These are phyloP conservation scores for Starmerella roubikii DNA, from an alignment of 805 yeast genomes.

Conservation along the genomic window DNA sequence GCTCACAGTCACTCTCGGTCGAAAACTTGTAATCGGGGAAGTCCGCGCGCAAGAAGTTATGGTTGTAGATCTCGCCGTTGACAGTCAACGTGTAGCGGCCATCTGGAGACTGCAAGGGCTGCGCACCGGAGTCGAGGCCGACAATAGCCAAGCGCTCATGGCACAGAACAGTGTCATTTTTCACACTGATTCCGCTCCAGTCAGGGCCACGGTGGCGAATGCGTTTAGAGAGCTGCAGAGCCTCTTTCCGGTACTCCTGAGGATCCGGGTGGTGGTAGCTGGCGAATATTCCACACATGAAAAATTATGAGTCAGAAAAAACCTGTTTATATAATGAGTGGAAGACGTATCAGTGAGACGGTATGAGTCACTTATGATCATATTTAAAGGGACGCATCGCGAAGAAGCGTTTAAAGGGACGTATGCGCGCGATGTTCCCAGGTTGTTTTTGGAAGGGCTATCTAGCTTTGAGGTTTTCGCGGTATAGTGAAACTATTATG, in stretches of 20 bases:
- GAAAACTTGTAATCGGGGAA: conserved; percentile 61
- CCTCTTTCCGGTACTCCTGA: conserved; percentile 69
- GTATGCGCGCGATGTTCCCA: too few species aligned
- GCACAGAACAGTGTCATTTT: conserved; percentile 68
- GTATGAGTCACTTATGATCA: too few species aligned
- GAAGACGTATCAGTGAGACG: too few species aligned
- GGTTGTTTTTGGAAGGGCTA: too few species aligned
- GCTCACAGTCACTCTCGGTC: conserved; percentile 92
- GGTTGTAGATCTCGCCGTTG: conserved; percentile 98
- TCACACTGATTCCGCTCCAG: conserved; percentile 80
- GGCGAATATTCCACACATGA: conserved; percentile 98
- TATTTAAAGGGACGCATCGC: too few species aligned
- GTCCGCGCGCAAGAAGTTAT: conserved; percentile 71
- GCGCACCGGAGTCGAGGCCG: conserved; percentile 96
- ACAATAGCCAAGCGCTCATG: conserved; percentile 97
- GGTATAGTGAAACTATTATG: too few species aligned
- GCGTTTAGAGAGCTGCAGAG: conserved; percentile 76
- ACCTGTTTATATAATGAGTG: too few species aligned
- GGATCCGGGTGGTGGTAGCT: conserved; percentile 73
- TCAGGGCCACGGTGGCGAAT: conserved; percentile 99
- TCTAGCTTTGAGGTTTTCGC: too few species aligned
- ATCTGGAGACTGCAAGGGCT: conserved; percentile 78
- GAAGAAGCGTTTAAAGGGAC: too few species aligned
- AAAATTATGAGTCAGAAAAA: too few species aligned
- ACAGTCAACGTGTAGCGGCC: conserved; percentile 65